Conservation (phyloP, 1,284 basidiomycete genomes). For the Grifola frondosa region DNA sequence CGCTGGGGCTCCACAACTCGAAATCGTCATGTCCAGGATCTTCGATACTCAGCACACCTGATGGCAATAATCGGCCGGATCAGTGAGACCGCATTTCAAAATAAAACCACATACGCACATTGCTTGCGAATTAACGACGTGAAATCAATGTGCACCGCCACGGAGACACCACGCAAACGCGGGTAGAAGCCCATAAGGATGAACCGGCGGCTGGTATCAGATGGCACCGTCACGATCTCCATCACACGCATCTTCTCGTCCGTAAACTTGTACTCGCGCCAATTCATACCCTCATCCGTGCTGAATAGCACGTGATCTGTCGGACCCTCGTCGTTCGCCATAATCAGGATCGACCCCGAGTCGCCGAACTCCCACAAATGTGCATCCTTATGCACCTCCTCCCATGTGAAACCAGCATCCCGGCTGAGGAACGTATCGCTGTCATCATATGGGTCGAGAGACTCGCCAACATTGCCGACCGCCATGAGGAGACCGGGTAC, state of each 20-base stretch:
- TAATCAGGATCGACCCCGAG: constrained; percentile 89
- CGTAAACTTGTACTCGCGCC: constrained; percentile 86
- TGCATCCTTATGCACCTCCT: constrained; percentile 97
- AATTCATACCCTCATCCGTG: constrained; percentile 83
- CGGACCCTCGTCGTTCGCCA: constrained; percentile 93
- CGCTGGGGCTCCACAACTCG: constrained; percentile 91
- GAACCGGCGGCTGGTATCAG: constrained; percentile 90
- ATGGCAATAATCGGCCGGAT: constrained; percentile 2
- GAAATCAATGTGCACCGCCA: constrained; percentile 91
- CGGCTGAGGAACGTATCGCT: constrained; percentile 96
- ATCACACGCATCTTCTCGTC: constrained; percentile 76
- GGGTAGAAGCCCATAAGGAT: constrained; percentile 77
- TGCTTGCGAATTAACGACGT: constrained; percentile 68
- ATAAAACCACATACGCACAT: constrained; percentile 55
- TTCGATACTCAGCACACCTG: constrained; percentile 69
- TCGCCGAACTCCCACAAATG: constrained; percentile 99
- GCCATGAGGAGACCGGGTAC: constrained; percentile 93
- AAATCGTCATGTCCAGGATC: constrained; percentile 87
- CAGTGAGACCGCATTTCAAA: constrained; percentile 12
- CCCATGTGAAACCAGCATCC: constrained; percentile 97
- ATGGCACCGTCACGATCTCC: constrained; percentile 85
- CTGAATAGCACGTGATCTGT: constrained; percentile 90
- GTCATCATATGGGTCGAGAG: constrained; percentile 79
- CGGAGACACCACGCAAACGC: constrained; percentile 47
- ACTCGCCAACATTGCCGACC: constrained; percentile 94